Percentiles rank a stretch among this genome's conserved stretches.
Evolutionary conservation across 768 basidiomycete genomes (phyloP).

Genomic region (Rhizopogon vinicolor): DNA sequence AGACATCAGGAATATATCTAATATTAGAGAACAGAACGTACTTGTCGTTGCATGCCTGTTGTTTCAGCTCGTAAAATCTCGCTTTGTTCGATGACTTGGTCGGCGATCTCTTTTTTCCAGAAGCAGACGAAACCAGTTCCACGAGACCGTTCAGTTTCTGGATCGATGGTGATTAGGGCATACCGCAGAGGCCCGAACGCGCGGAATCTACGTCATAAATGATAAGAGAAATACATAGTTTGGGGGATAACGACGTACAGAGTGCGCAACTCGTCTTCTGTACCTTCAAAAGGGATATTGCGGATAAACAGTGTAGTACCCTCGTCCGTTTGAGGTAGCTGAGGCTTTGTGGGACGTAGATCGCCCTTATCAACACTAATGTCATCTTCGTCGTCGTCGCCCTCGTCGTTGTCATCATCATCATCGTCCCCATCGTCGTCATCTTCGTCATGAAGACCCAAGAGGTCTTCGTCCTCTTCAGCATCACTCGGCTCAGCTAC

Average conservation of each 20-base stretch:
- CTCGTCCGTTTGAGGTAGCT: conserved; percentile 77
- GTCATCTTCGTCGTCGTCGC: conserved; percentile 22
- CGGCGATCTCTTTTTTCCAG: conserved; percentile 90
- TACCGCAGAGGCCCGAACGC: conserved; percentile 91
- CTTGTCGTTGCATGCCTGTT: conserved; percentile 35
- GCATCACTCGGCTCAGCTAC: conserved; percentile 21
- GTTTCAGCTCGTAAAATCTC: conserved; percentile 66
- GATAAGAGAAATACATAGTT: neutral
- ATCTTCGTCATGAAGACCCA: conserved; percentile 40
- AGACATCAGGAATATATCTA: neutral
- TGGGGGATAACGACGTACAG: conserved; percentile 48
- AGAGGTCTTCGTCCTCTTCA: conserved; percentile 35
- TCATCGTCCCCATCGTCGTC: conserved; percentile 33
- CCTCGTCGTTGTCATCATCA: conserved; percentile 15
- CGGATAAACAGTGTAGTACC: conserved; percentile 93
- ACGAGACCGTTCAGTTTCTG: conserved; percentile 76
- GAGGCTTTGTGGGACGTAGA: conserved; percentile 52
- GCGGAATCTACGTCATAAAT: conserved; percentile 61
- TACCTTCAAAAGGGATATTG: conserved; percentile 88
- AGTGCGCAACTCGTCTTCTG: conserved; percentile 86
- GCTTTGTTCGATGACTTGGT: conserved; percentile 79
- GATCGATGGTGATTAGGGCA: conserved; percentile 85
- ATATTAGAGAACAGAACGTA: conserved; percentile 19
- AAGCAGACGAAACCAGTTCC: conserved; percentile 98
- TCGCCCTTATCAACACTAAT: conserved; percentile 26